These are phyloP conservation scores for Knoxia roxburghii DNA, from an alignment of 257 asterid genomes.

Conservation along the genomic window DNA sequence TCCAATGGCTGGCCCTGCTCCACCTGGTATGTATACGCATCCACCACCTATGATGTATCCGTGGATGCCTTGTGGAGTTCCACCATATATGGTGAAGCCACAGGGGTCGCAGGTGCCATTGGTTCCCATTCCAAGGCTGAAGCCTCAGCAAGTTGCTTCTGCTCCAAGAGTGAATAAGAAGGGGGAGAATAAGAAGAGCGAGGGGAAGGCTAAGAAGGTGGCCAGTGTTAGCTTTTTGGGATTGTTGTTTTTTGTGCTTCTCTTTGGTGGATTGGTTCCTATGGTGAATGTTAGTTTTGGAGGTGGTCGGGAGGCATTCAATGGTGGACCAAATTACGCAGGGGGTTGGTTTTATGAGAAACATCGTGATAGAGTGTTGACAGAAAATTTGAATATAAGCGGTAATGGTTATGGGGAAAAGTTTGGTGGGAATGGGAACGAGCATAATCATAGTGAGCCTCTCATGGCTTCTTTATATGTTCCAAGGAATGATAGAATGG, in stretches of 20 bases:
- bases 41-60: constrained; percentile 74
- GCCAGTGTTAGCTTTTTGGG: constrained; percentile 91
- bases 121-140: constrained; percentile 92
- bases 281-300: constrained; percentile 72
- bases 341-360: constrained; percentile 40
- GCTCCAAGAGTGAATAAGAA: constrained; percentile 57
- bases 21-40: constrained; percentile 66
- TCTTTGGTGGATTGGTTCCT: constrained; percentile 86
- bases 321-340: constrained; percentile 34
- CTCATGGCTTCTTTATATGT: constrained; percentile 30
- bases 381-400: constrained; percentile 39
- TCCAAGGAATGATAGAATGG: constrained; percentile 34
- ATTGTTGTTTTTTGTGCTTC: constrained; percentile 60
- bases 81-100: constrained; percentile 83
- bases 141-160: constrained; percentile 49
- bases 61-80: constrained; percentile 74
- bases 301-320: constrained; percentile 49
- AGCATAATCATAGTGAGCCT: constrained; percentile 27
- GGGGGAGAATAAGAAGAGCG: constrained; percentile 58
- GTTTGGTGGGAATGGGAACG: constrained; percentile 25
- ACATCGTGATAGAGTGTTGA: constrained; percentile 65
- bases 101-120: constrained; percentile 93
- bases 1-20: constrained; percentile 37
- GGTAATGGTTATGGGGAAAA: constrained; percentile 38
- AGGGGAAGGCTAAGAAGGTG: constrained; percentile 80